Conservation (phyloP, 768 basidiomycete genomes). For the Xerocomellus intermedius region DNA sequence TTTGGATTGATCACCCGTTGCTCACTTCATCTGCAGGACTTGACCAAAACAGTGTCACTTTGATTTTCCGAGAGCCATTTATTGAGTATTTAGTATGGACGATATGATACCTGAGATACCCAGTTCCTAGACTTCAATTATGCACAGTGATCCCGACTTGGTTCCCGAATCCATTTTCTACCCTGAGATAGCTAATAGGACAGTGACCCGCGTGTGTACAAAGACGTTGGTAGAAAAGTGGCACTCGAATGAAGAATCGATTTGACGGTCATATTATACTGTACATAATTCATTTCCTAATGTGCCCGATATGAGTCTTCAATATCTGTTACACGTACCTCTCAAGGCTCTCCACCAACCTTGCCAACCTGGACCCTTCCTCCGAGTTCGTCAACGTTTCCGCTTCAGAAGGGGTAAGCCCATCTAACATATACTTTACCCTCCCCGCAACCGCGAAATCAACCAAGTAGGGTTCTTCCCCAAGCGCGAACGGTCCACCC, state of each 20-base stretch:
- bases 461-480: constrained; percentile 16
- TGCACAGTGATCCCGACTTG: background rate
- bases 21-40: constrained; percentile 8
- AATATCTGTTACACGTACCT: constrained; percentile 15
- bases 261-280: no score
- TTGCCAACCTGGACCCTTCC: constrained; percentile 8
- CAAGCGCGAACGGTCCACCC: constrained; percentile 7
- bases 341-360: constrained; percentile 17
- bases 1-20: background rate
- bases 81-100: background rate
- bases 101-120: constrained; percentile 5
- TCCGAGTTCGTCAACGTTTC: constrained; percentile 5
- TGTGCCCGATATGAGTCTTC: background rate
- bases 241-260: no score
- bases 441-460: constrained; percentile 24
- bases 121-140: background rate
- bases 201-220: no score
- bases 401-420: constrained; percentile 11
- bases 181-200: background rate
- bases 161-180: no score
- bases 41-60: constrained; percentile 6
- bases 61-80: constrained; percentile 1
- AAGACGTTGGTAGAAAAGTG: no score
- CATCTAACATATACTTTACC: constrained; percentile 9
- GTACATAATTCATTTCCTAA: no score